Evolutionary conservation across 352 stramenopile genomes (phyloP), one percentile per base, ranked within the genome.

Genomic region (Pythium phragmiticola): DNA sequence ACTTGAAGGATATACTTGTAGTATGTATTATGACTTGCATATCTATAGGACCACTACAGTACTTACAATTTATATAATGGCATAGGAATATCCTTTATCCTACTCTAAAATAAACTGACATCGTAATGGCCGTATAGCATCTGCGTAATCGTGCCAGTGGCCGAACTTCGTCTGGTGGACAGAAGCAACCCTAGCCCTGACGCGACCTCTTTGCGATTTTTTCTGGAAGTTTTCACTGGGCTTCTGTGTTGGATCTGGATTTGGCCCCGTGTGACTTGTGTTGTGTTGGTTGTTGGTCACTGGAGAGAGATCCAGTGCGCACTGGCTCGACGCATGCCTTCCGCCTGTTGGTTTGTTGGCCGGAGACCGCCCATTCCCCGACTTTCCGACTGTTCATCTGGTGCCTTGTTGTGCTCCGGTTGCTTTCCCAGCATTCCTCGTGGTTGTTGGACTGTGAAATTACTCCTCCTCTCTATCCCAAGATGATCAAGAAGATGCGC

Each of bases 401-500:
- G 26, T 30, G 26, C 26, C 26, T 30, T 5, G 26, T 30, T 30
- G 26, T 30, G 26, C 26, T 30, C 26, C 26, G 26, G 26, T 30
- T 30, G 26, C 26, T 30, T 30, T 30, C 26, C 26, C 26, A 30
- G 4, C 26, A 30, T 30, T 30, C 26, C 26, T 30, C 26, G 26
- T 30, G 26, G 26, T 30, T 30, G 47, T 53, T 39, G 47, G 23
- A 42, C 21, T 43, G 49, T 50, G 41, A 60, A 55, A 54, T 57
- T 66, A 65, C 39, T 50, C 13, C 21, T 28, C 33, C 21, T 45
- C 51, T 33, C 11, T 16, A 26, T 13, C 33, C 34, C 4, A 66
- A n/a, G 21, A 50, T 58, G 21, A 52, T 57, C 14, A 60, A 57
- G 48, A 64, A 41, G 17, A 53, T 64, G 28, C 58, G 63, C 12